phyloP scores from a whole-genome alignment of 2,329 filamentous ascomycete species.

The Mycogone perniciosa region DNA sequence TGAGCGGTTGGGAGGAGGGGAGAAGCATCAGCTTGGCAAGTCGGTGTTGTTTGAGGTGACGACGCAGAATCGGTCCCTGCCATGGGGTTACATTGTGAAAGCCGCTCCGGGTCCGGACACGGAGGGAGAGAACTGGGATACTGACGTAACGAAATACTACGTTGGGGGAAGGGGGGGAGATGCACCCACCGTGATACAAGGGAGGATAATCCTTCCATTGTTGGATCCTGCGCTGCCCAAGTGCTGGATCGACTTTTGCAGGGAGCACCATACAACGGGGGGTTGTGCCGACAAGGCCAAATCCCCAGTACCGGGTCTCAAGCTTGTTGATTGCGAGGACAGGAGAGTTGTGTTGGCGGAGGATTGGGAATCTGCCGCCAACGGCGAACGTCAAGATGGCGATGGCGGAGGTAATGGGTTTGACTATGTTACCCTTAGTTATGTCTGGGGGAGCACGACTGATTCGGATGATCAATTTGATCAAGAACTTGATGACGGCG shows the following conservation, averaged over 20 bases:
- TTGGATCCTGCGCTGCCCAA: slow-evolving; percentile 25
- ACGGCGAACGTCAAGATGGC: background rate
- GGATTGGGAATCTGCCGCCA: slow-evolving; percentile 14
- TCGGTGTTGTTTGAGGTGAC: slow-evolving; percentile 32
- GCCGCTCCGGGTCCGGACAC: slow-evolving; percentile 13
- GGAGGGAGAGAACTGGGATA: background rate
- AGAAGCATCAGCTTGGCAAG: slow-evolving; percentile 31
- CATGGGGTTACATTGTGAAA: slow-evolving; percentile 32
- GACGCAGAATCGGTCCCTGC: slow-evolving; percentile 29
- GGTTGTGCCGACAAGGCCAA: slow-evolving; percentile 16
- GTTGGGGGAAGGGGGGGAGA: background rate
- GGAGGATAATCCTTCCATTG: slow-evolving; percentile 26
- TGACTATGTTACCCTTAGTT: slow-evolving; percentile 32
- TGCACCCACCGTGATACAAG: slow-evolving; percentile 19
- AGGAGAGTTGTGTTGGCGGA: slow-evolving; percentile 25
- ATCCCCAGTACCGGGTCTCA: slow-evolving; percentile 22
- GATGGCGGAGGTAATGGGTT: slow-evolving; percentile 15
- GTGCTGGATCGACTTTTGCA: slow-evolving; percentile 32
- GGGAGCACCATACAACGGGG: slow-evolving; percentile 22
- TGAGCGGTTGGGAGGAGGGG: slow-evolving; percentile 30
- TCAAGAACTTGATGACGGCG: background rate
- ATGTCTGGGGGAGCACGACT: slow-evolving; percentile 22
- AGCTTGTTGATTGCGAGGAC: slow-evolving; percentile 28
- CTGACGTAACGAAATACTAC: background rate
- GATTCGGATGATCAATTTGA: background rate